These are phyloP conservation scores for Aspergillus sp. DNA, from an alignment of 2,329 filamentous ascomycete genomes.

Conservation along the genomic window DNA sequence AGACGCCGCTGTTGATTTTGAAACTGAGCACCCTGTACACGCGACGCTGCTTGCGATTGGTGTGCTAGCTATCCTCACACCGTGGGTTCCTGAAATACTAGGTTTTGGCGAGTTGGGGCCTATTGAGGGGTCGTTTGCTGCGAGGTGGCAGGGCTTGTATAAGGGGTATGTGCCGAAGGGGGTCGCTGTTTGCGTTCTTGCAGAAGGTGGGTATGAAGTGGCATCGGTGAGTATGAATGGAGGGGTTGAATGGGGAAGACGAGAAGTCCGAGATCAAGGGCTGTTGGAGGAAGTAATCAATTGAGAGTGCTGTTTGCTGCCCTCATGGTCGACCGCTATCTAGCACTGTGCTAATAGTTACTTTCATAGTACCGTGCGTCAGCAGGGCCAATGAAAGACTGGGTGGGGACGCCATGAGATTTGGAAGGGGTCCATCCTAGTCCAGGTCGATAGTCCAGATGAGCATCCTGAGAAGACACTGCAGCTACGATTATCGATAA, in stretches of 20 bases:
- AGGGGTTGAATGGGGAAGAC: too few species aligned
- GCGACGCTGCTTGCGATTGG: conserved; percentile 31
- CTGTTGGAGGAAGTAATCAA: background rate
- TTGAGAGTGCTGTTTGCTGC: background rate
- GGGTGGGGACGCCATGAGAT: background rate
- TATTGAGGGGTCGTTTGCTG: conserved; percentile 41
- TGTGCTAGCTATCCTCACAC: conserved; percentile 26
- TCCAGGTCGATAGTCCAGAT: background rate
- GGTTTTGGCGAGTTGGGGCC: conserved; percentile 33
- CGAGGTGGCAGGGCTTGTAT: conserved; percentile 46
- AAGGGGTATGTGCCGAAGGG: conserved; percentile 42
- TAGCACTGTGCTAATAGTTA: background rate
- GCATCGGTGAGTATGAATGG: background rate
- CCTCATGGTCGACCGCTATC: background rate
- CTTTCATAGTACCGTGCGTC: too few species aligned
- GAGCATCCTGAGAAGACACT: background rate
- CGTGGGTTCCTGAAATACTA: conserved; percentile 30
- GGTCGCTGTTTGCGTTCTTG: background rate
- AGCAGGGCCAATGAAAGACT: too few species aligned
- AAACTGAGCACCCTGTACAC: conserved; percentile 28
- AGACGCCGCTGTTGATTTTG: conserved; percentile 23
- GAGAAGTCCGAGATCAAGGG: too few species aligned
- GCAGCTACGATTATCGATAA: too few species aligned
- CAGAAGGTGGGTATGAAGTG: background rate
- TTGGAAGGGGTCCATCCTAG: background rate